These are phyloP conservation scores for Darksidea phi DNA, from an alignment of 495 filamentous ascomycete species.

Conservation along the genomic window DNA sequence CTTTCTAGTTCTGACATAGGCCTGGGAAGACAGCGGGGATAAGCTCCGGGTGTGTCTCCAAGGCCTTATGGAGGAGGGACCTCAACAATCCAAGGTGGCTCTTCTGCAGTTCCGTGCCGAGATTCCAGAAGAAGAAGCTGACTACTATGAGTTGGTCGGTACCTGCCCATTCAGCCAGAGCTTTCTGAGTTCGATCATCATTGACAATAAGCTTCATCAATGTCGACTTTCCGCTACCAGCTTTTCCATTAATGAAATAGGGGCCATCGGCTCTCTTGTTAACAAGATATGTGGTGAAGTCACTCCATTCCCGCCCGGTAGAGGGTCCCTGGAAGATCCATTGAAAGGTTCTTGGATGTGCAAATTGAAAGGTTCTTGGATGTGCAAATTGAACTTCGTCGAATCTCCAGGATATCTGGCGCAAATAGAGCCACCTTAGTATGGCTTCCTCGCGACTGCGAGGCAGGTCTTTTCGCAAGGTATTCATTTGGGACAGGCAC, in stretches of 20 bases:
- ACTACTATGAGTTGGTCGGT: constrained; percentile 35
- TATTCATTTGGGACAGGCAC: background rate
- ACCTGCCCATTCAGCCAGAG: background rate
- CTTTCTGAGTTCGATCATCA: background rate
- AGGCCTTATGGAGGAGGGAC: constrained; percentile 37
- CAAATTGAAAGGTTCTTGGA: background rate
- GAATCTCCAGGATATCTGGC: constrained; percentile 2
- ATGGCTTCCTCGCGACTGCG: constrained; percentile 2
- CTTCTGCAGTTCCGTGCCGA: constrained; percentile 45
- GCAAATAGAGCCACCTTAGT: background rate
- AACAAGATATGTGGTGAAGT: background rate
- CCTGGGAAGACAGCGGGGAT: background rate
- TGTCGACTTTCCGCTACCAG: constrained; percentile 19
- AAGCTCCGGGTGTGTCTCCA: background rate
- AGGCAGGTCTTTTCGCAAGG: background rate
- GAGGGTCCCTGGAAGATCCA: constrained; percentile 2
- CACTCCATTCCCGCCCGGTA: background rate
- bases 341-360: background rate
- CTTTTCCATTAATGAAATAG: constrained; percentile 16
- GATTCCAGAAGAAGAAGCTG: constrained; percentile 48
- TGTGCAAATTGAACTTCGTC: background rate
- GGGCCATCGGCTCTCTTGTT: background rate
- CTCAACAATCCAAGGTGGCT: constrained; percentile 46
- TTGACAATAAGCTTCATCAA: constrained; percentile 22
- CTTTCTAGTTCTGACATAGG: background rate